Percentiles rank a stretch among this genome's conserved stretches.
Evolutionary conservation across 2,329 filamentous ascomycete species (phyloP).

Genomic region (Calonectria pseudoturangicola): DNA sequence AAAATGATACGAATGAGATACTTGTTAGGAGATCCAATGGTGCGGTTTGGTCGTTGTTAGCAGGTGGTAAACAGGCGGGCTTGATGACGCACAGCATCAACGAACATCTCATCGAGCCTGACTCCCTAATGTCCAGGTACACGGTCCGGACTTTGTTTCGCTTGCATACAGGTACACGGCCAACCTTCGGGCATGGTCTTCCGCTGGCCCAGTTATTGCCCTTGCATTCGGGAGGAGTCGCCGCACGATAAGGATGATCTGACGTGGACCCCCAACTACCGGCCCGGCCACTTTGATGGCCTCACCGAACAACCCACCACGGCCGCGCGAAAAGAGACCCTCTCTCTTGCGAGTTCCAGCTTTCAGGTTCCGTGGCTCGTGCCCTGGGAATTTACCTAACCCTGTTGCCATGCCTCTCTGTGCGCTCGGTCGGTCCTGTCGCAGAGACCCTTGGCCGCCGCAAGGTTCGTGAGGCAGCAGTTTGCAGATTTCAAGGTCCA

Average conservation of each 20-base stretch:
- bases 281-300: conserved; percentile 43
- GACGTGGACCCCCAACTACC: conserved; percentile 52
- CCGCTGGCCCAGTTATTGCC: conserved; percentile 34
- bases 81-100: conserved; percentile 32
- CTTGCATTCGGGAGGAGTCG: conserved; percentile 39
- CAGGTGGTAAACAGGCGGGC: not conserved
- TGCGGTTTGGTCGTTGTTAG: conserved; percentile 19
- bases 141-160: conserved; percentile 2
- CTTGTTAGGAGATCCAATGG: not conserved
- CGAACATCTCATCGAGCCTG: conserved; percentile 12
- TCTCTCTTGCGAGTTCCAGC: conserved; percentile 40
- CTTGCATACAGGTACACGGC: conserved; percentile 26
- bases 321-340: conserved; percentile 16
- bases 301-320: conserved; percentile 33
- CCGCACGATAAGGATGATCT: conserved; percentile 56
- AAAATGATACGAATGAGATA: too few relatives aligned
- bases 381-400: conserved; percentile 47
- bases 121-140: conserved; percentile 1
- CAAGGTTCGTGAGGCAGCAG: not conserved
- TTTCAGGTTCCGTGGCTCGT: conserved; percentile 46
- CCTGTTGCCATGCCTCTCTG: conserved; percentile 39
- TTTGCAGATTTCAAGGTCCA: conserved; percentile 23
- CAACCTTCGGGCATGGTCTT: conserved; percentile 31
- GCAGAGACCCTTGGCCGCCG: conserved; percentile 15
- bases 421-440: not conserved